Evolutionary conservation across 768 basidiomycete species (phyloP).

Genomic region (Hebeloma cylindrosporum): DNA sequence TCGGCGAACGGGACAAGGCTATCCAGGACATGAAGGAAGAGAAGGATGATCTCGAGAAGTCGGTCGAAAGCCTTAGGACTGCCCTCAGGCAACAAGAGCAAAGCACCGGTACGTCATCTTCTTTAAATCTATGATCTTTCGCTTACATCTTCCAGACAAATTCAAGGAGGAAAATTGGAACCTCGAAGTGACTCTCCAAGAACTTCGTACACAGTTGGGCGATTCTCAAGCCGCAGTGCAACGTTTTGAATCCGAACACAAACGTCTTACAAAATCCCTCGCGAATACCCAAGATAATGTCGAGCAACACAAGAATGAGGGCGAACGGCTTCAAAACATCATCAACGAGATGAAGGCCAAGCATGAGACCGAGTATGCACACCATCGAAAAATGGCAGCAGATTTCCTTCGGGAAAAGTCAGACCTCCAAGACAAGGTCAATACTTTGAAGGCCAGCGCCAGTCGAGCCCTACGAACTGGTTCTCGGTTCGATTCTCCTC

Average conservation of each 20-base stretch:
- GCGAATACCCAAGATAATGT: constrained; percentile 68
- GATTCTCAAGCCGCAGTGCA: constrained; percentile 64
- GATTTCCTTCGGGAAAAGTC: constrained; percentile 89
- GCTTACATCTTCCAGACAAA: constrained; percentile 58
- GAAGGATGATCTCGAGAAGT: constrained; percentile 83
- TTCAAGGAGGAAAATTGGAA: constrained; percentile 99
- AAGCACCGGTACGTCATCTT: constrained; percentile 58
- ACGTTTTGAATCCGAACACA: constrained; percentile 80
- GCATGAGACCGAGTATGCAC: constrained; percentile 94
- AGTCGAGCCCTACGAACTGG: constrained; percentile 61
- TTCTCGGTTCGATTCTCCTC: constrained; percentile 68
- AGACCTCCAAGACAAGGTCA: constrained; percentile 82
- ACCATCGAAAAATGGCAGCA: constrained; percentile 84
- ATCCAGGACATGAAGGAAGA: constrained; percentile 91
- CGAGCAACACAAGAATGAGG: constrained; percentile 87
- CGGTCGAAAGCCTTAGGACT: constrained; percentile 68
- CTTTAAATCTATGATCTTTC: constrained; percentile 4
- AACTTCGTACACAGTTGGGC: constrained; percentile 68
- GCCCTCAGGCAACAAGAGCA: constrained; percentile 82
- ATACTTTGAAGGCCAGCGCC: constrained; percentile 71
- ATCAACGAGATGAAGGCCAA: constrained; percentile 80
- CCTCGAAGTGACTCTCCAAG: constrained; percentile 90
- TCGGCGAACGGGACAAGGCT: constrained; percentile 90
- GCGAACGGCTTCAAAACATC: constrained; percentile 62
- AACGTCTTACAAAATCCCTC: constrained; percentile 75